A percentile compares a stretch with the other conserved stretches of the same genome.
phyloP scores from a whole-genome alignment of 768 basidiomycete genomes.

The Russula sp. region DNA sequence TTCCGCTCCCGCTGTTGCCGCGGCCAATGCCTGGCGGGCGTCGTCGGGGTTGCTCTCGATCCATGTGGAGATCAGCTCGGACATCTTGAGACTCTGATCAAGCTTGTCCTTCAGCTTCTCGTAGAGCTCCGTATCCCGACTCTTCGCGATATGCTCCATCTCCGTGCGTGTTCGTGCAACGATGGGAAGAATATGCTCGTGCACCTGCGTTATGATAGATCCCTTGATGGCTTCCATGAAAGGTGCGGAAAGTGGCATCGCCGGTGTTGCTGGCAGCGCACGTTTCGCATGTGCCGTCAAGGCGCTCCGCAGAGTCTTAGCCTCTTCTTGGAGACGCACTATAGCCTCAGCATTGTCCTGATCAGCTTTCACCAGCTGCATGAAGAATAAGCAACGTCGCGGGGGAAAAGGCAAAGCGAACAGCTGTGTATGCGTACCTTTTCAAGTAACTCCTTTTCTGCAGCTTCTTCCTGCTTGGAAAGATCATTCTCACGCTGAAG shows the following conservation, averaged over 20 bases:
- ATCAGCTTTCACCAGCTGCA: conserved; percentile 25
- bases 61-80: conserved; percentile 22
- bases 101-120: conserved; percentile 22
- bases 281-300: conserved; percentile 14
- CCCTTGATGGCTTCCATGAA: conserved; percentile 16
- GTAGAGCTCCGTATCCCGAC: conserved; percentile 20
- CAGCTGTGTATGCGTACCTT: conserved; percentile 30
- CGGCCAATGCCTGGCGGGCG: conserved; percentile 6
- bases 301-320: conserved; percentile 3
- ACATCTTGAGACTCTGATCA: conserved; percentile 15
- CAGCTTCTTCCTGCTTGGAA: conserved; percentile 30
- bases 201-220: conserved; percentile 11
- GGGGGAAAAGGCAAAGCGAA: too few relatives aligned
- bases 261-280: background rate
- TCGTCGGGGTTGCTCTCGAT: conserved; percentile 21
- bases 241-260: conserved; percentile 6
- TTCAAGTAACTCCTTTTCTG: conserved; percentile 25
- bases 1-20: background rate
- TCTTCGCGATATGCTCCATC: conserved; percentile 12
- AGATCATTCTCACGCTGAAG: conserved; percentile 17
- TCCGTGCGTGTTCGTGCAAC: conserved; percentile 8
- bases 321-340: conserved; percentile 17
- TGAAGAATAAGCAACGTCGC: background rate
- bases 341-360: conserved; percentile 19
- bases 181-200: conserved; percentile 18